Evolutionary conservation across 2,329 filamentous ascomycete species (phyloP).

Genomic region (Fonsecaea nubica): DNA sequence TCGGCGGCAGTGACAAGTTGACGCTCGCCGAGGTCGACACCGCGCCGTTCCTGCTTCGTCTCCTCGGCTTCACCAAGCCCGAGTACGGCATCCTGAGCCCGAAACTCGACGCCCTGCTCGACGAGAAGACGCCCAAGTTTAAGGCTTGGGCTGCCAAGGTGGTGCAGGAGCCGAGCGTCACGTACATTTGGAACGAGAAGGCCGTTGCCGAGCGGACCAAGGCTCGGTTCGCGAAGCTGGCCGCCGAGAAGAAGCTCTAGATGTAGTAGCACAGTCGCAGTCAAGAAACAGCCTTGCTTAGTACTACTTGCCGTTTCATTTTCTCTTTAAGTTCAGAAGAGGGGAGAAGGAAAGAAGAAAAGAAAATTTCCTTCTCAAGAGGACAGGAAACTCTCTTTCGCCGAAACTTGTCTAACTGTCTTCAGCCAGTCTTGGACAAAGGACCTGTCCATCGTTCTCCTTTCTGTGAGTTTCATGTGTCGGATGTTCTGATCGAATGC

Average conservation of each 20-base stretch:
- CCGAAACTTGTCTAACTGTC: too few relatives aligned
- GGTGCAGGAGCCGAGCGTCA: constrained; percentile 69
- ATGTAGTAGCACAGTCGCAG: background rate
- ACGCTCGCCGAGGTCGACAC: constrained; percentile 75
- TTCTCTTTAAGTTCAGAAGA: too few relatives aligned
- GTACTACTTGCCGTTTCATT: background rate
- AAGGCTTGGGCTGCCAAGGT: constrained; percentile 70
- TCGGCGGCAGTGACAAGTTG: constrained; percentile 67
- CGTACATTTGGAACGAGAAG: constrained; percentile 60
- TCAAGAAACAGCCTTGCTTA: background rate
- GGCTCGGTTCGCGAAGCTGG: constrained; percentile 17
- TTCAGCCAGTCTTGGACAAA: too few relatives aligned
- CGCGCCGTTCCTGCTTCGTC: constrained; percentile 71
- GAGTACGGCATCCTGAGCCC: constrained; percentile 57
- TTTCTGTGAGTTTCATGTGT: too few relatives aligned
- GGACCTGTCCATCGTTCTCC: too few relatives aligned
- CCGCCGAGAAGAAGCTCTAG: constrained; percentile 21
- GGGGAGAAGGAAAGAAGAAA: too few relatives aligned
- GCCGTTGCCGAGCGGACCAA: constrained; percentile 16
- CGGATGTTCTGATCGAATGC: too few relatives aligned
- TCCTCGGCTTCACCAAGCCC: constrained; percentile 54
- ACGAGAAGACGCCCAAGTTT: constrained; percentile 64
- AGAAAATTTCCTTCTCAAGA: too few relatives aligned
- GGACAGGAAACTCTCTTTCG: too few relatives aligned
- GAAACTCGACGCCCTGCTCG: constrained; percentile 50